These are phyloP conservation scores for Carpinus fangiana DNA, from an alignment of 306 rosid species.

Conservation along the genomic window DNA sequence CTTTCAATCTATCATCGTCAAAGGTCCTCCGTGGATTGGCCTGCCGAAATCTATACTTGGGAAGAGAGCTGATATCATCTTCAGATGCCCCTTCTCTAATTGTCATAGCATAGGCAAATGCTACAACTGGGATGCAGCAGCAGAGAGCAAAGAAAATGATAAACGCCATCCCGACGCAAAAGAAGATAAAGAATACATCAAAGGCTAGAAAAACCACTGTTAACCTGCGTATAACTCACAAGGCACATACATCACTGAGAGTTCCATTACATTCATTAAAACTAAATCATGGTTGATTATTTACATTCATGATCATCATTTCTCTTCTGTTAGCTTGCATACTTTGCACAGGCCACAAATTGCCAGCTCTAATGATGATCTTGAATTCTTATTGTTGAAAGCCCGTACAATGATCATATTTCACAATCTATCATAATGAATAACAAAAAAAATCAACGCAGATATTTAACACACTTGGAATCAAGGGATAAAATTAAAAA, in stretches of 20 bases:
- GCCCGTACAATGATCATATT: not conserved
- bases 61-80: slow-evolving; percentile 74
- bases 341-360: not conserved
- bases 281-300: not conserved
- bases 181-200: slow-evolving; percentile 75
- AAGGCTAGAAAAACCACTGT: slow-evolving; percentile 86
- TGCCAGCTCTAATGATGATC: not conserved
- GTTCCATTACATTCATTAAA: slow-evolving; percentile 7
- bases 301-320: not conserved
- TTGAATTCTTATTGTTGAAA: not conserved
- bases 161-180: slow-evolving; percentile 75
- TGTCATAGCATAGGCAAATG: slow-evolving; percentile 72
- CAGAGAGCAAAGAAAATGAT: slow-evolving; percentile 69
- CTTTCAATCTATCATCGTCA: slow-evolving; percentile 42
- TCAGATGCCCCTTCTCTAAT: slow-evolving; percentile 80
- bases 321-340: not conserved
- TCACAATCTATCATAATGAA: not conserved
- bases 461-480: not conserved
- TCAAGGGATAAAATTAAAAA: not conserved
- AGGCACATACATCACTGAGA: slow-evolving; percentile 17
- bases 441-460: not conserved
- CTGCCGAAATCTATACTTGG: slow-evolving; percentile 64
- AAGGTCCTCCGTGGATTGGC: slow-evolving; percentile 39
- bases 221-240: slow-evolving; percentile 58
- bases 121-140: slow-evolving; percentile 67